A percentile compares a stretch with the other conserved stretches of the same genome.
Conservation (phyloP, 2,329 filamentous ascomycete genomes). For the Fusarium sp. region DNA sequence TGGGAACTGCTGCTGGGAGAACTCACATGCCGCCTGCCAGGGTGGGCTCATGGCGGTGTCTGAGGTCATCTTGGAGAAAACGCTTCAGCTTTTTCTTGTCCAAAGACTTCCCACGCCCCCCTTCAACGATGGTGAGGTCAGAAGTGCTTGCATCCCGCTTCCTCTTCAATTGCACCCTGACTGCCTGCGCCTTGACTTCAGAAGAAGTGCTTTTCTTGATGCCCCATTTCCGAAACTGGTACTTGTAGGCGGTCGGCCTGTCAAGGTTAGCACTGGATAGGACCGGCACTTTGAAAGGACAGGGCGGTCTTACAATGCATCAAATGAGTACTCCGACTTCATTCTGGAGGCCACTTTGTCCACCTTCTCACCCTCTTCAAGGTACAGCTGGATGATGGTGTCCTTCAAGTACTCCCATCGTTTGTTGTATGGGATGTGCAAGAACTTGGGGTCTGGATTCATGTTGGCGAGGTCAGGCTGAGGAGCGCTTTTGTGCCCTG, state of each 20-base stretch:
- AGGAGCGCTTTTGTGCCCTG: too few species aligned
- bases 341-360: background rate
- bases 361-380: background rate
- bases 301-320: background rate
- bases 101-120: background rate
- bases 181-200: fast-evolving
- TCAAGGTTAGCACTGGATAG: too few species aligned
- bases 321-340: background rate
- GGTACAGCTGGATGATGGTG: background rate
- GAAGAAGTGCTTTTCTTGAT: background rate
- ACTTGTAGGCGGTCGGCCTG: background rate
- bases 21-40: background rate
- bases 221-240: background rate
- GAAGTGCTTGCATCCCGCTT: background rate
- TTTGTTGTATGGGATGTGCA: background rate
- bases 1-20: background rate
- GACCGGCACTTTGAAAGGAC: too few species aligned
- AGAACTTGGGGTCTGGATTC: background rate
- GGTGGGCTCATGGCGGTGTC: background rate
- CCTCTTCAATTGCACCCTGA: background rate
- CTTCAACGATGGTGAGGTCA: background rate
- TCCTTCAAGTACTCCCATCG: background rate
- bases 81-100: background rate
- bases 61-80: background rate
- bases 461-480: background rate